These are phyloP conservation scores for Acephala macrosclerotiorum DNA, from an alignment of 2,329 filamentous ascomycete species.

Conservation along the genomic window DNA sequence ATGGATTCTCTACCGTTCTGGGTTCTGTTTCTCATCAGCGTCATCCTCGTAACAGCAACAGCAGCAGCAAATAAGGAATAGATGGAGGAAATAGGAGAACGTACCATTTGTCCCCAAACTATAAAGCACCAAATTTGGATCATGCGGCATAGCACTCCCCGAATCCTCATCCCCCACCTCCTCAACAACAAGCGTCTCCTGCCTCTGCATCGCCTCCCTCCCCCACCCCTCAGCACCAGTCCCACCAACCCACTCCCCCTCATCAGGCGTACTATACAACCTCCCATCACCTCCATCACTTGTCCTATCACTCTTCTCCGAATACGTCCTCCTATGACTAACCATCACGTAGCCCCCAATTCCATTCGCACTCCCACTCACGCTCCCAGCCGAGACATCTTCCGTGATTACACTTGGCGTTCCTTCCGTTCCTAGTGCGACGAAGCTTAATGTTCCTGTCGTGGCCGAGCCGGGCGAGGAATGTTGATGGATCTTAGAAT, in stretches of 20 bases:
- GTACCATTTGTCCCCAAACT: constrained; percentile 19
- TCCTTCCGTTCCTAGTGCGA: background rate
- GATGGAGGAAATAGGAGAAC: background rate
- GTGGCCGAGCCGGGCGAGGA: background rate
- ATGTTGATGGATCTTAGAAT: background rate
- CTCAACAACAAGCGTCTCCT: constrained; percentile 7
- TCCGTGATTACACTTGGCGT: constrained; percentile 18
- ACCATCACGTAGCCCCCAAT: constrained; percentile 14
- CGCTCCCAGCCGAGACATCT: background rate
- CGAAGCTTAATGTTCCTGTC: background rate
- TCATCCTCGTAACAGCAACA: background rate
- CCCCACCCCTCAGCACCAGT: background rate
- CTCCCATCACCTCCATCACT: background rate
- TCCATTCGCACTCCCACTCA: constrained; percentile 1
- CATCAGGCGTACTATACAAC: constrained; percentile 3
- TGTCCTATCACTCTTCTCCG: constrained; percentile 11
- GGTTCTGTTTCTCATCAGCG: constrained; percentile 18
- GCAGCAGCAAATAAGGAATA: background rate
- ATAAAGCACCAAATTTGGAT: constrained; percentile 6
- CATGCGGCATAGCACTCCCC: constrained; percentile 5
- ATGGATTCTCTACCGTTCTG: constrained; percentile 13
- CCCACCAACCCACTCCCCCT: background rate
- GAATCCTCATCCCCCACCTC: constrained; percentile 3
- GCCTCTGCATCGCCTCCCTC: background rate
- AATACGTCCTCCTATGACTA: constrained; percentile 17